Evolutionary conservation across 495 filamentous ascomycete genomes (phyloP), one percentile per base, ranked within the genome.

Genomic region (Hyphodiscus hymeniophilus): DNA sequence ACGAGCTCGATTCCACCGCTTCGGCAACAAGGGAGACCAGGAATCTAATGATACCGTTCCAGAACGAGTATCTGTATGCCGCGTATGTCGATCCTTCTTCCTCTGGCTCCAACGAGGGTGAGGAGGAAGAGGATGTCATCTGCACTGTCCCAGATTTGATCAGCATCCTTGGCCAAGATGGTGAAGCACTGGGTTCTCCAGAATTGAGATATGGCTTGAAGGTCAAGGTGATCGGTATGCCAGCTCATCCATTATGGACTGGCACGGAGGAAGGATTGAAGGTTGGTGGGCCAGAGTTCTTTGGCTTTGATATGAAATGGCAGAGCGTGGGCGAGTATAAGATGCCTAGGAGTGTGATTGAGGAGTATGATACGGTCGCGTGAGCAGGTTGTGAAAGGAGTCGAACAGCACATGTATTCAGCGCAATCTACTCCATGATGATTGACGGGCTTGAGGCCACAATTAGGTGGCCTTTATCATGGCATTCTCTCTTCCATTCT

Each of bases 81-180:
- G 46, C 51, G 16, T 41, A 44, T 28, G 26, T 28, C 26, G 26
- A 28, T 28, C 26, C 26, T 10, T n/a, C n/a, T n/a, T 28, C 26
- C 26, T 28, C 26, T 28, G 5, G 10, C 28, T 15, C 28, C 10
- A 20, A 44, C 17, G 21, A 16, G 5, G 20, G 10, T 4, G 18
- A 44, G 21, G 17, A 28, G 15, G 26, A 52, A 4, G 45, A 61
- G 17, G 56, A 63, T 24, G 34, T 59, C 0, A 55, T 65, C 10
- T 62, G 62, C 58, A 65, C 59, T 0, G 59, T 65, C 10, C 62
- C 62, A 3, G 64, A 66, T 48, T 53, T 66, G 3, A 65, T 66
- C 23, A 55, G 60, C 0, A 46, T 66, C 3, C 16, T 66, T 8
- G 62, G 55, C 21, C 53, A 60, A 20, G 62, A 65, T 38, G 59